phyloP scores from a whole-genome alignment of 257 asterid species.

The Solanum arcanum region DNA sequence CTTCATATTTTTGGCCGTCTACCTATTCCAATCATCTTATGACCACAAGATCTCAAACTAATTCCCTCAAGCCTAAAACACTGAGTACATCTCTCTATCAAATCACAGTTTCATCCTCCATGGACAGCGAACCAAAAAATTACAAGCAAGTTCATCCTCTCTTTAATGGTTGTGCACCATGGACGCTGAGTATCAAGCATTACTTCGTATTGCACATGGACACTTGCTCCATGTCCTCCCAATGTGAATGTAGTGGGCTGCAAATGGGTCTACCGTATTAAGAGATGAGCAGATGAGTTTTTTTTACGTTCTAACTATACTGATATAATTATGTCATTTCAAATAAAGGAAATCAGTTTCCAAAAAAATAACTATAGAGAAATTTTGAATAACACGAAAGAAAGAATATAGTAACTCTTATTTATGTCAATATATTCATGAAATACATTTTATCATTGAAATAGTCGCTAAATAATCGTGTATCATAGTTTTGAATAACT shows the following conservation, averaged over 20 bases:
- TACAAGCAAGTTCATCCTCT: background rate
- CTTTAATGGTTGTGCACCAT: background rate
- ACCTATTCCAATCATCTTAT: background rate
- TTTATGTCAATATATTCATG: too few species aligned
- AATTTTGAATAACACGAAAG: too few species aligned
- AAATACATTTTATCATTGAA: too few species aligned
- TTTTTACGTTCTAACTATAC: too few species aligned
- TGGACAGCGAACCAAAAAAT: background rate
- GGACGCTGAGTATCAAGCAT: too few species aligned
- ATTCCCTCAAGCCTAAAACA: background rate
- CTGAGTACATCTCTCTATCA: background rate
- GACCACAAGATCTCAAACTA: background rate
- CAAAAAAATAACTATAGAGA: too few species aligned
- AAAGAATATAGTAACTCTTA: background rate
- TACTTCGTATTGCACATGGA: background rate
- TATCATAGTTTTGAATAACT: background rate
- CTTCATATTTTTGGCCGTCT: background rate
- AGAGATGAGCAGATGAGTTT: too few species aligned
- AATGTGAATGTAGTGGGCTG: too few species aligned
- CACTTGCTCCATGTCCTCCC: background rate
- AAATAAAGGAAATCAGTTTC: too few species aligned
- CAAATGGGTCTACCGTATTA: too few species aligned
- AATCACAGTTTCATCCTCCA: background rate
- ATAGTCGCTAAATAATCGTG: background rate
- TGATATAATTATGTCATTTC: too few species aligned